Evolutionary conservation across 2,329 filamentous ascomycete species (phyloP).

Genomic region (Clonostachys sp.): DNA sequence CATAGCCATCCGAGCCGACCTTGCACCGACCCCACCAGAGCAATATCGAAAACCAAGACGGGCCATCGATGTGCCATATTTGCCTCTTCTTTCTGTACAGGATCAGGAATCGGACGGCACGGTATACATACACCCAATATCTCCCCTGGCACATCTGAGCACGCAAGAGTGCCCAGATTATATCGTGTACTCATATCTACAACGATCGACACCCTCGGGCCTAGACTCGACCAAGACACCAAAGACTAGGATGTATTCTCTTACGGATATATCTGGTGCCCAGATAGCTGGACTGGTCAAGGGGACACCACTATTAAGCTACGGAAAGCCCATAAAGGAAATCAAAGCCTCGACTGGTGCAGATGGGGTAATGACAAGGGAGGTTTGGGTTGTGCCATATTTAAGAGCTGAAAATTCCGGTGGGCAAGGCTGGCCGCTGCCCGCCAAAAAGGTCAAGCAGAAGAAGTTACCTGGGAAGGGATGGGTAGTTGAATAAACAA

Average conservation of each 20-base stretch:
- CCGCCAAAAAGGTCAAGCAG: slow-evolving; percentile 80
- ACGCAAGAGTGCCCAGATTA: slow-evolving; percentile 77
- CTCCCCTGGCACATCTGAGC: slow-evolving; percentile 67
- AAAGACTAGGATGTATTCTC: slow-evolving; percentile 82
- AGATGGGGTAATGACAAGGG: slow-evolving; percentile 43
- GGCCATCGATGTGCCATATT: slow-evolving; percentile 89
- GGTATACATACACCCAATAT: slow-evolving; percentile 86
- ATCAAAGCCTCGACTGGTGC: slow-evolving; percentile 39
- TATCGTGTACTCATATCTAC: slow-evolving; percentile 82
- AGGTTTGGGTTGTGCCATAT: slow-evolving; percentile 81
- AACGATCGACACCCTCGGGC: slow-evolving; percentile 54
- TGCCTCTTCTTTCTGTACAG: slow-evolving; percentile 56
- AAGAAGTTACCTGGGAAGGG: slow-evolving; percentile 66
- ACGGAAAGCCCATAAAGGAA: slow-evolving; percentile 90
- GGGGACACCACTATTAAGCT: slow-evolving; percentile 77
- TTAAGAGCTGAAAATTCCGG: slow-evolving; percentile 64
- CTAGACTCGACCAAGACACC: slow-evolving; percentile 49
- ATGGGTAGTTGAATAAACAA: slow-evolving; percentile 61
- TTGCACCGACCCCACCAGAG: slow-evolving; percentile 70
- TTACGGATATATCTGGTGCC: slow-evolving; percentile 72
- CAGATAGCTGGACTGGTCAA: slow-evolving; percentile 77
- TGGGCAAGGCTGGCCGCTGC: slow-evolving; percentile 76
- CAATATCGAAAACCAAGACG: slow-evolving; percentile 66
- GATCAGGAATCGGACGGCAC: slow-evolving; percentile 48
- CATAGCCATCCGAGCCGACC: slow-evolving; percentile 84